phyloP scores from a whole-genome alignment of 2,329 filamentous ascomycete species.

The Hysterium pulicare region DNA sequence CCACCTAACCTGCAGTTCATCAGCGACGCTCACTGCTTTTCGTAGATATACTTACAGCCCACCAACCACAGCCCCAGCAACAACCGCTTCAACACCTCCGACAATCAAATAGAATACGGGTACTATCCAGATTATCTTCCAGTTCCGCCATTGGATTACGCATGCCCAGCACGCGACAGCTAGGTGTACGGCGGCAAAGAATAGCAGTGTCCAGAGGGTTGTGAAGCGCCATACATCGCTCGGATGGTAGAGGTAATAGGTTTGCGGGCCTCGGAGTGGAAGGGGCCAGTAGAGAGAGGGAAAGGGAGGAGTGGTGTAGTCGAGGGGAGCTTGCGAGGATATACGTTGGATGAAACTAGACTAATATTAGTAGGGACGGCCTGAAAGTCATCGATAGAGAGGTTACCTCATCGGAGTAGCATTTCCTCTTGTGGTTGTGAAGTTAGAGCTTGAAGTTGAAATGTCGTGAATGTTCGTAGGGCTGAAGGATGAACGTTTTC shows the following conservation, averaged over 20 bases:
- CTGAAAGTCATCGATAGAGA: too few species aligned
- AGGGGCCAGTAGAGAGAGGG: constrained; percentile 79
- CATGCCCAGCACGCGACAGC: constrained; percentile 69
- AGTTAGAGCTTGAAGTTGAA: too few species aligned
- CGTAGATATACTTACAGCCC: constrained; percentile 59
- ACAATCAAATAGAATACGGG: constrained; percentile 68
- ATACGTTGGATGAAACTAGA: constrained; percentile 44
- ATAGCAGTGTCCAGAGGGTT: constrained; percentile 77
- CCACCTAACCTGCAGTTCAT: constrained; percentile 61
- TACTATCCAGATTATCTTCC: constrained; percentile 64
- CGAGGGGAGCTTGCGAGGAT: constrained; percentile 48
- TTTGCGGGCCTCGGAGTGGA: constrained; percentile 53
- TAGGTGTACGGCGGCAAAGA: constrained; percentile 72
- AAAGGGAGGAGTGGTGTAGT: constrained; percentile 69
- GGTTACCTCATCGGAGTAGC: constrained; percentile 1
- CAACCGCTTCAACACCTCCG: constrained; percentile 70
- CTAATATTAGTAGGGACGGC: constrained; percentile 1
- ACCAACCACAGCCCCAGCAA: constrained; percentile 79
- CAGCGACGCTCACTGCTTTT: constrained; percentile 6
- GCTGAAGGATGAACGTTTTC: background rate
- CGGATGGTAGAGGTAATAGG: constrained; percentile 68
- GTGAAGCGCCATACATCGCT: constrained; percentile 85
- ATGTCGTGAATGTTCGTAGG: too few species aligned
- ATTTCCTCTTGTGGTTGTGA: too few species aligned
- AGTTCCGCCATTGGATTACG: constrained; percentile 61